phyloP scores from a whole-genome alignment of 2,329 filamentous ascomycete species.

The Zasmidium citrigriseum region DNA sequence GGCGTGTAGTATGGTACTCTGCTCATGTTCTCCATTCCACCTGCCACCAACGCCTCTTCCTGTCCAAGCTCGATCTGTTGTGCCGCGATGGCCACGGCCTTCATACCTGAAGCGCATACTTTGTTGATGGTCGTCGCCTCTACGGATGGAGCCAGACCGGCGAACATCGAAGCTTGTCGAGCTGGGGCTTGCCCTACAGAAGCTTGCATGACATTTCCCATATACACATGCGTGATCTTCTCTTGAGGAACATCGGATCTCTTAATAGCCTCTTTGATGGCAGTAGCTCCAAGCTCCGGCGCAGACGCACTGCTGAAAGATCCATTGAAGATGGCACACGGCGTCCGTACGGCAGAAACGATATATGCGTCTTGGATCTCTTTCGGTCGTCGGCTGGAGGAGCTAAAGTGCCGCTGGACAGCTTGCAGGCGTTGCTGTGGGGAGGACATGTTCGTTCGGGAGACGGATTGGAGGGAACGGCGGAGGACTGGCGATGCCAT shows the following conservation, averaged over 20 bases:
- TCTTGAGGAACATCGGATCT: conserved; percentile 81
- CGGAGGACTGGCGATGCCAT: conserved; percentile 27
- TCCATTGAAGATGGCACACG: conserved; percentile 95
- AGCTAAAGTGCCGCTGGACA: conserved; percentile 48
- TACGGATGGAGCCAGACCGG: conserved; percentile 75
- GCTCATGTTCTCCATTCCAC: conserved; percentile 98
- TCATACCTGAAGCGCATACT: conserved; percentile 93
- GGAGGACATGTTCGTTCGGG: conserved; percentile 24
- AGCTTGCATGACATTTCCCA: conserved; percentile 91
- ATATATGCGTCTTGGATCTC: conserved; percentile 93
- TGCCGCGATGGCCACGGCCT: conserved; percentile 85
- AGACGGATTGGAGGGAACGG: conserved; percentile 23
- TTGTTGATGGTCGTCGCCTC: conserved; percentile 97
- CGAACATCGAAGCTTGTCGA: conserved; percentile 85
- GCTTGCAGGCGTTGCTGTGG: conserved; percentile 29
- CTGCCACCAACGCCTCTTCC: conserved; percentile 84
- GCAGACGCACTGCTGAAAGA: conserved; percentile 80
- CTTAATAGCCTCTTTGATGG: conserved; percentile 86
- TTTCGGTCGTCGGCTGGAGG: conserved; percentile 50
- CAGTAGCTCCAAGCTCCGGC: conserved; percentile 83
- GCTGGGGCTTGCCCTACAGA: conserved; percentile 87
- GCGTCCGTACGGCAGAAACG: conserved; percentile 83
- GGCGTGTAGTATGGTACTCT: conserved; percentile 88
- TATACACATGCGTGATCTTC: conserved; percentile 89
- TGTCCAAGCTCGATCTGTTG: conserved; percentile 93